phyloP scores from a whole-genome alignment of 23 red algal species.

The Rhodosorus marinus region DNA sequence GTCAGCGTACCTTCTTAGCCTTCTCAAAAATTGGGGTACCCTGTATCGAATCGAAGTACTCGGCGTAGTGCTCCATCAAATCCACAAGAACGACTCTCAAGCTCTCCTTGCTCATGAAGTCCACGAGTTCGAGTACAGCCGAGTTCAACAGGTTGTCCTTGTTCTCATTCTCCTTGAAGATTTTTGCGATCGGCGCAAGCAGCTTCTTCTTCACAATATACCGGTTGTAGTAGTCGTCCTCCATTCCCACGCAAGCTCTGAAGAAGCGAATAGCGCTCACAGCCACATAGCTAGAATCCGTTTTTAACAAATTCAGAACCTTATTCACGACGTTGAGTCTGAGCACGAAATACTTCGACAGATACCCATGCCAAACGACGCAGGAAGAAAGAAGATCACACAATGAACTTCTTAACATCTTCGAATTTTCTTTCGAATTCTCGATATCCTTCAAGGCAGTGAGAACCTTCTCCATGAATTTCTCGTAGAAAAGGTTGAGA shows the following conservation, averaged over 20 bases:
- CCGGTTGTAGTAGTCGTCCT: conserved; percentile 19
- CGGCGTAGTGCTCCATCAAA: too few relatives aligned
- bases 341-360: conserved; percentile 33
- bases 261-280: conserved; percentile 23
- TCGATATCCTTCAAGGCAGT: too few relatives aligned
- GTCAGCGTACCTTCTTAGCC: too few relatives aligned
- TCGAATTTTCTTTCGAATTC: too few relatives aligned
- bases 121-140: conserved; percentile 26
- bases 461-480: conserved; percentile 7
- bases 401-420: too few relatives aligned
- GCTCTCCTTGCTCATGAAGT: too few relatives aligned
- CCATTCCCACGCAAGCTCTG: conserved; percentile 23
- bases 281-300: conserved; percentile 4
- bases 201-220: conserved; percentile 11
- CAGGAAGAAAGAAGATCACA: conserved; percentile 34
- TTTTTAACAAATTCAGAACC: conserved; percentile 6
- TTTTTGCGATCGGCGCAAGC: conserved; percentile 11
- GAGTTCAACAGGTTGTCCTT: conserved; percentile 32
- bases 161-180: conserved; percentile 12
- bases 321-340: conserved; percentile 14
- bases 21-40: too few relatives aligned
- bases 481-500: conserved; percentile 24
- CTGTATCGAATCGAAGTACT: too few relatives aligned
- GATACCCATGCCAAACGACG: conserved; percentile 18
- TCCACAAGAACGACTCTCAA: too few relatives aligned